phyloP scores from a whole-genome alignment of 83 land plant genomes.

The Picea abies region DNA sequence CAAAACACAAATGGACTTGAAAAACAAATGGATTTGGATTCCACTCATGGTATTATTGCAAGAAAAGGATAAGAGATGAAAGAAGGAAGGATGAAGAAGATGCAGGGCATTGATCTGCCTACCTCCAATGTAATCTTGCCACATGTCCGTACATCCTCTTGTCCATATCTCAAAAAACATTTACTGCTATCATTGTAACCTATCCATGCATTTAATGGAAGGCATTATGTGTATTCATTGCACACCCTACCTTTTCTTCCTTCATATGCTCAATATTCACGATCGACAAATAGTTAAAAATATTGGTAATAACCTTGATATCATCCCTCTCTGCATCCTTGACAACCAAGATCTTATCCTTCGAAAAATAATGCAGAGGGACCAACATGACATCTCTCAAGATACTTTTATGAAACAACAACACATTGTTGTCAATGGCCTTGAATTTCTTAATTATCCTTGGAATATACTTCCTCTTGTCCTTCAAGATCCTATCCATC shows the following conservation, averaged over 20 bases:
- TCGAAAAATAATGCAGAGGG: slow-evolving; percentile 88
- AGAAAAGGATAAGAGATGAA: no score
- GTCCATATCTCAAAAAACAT: no score
- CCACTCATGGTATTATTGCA: no score
- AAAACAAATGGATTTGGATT: no score
- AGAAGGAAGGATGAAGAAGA: no score
- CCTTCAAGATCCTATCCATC: slow-evolving; percentile 48
- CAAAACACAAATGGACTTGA: no score
- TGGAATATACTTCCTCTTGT: slow-evolving; percentile 78
- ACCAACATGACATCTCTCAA: slow-evolving; percentile 90
- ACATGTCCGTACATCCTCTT: no score
- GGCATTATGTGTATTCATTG: slow-evolving; percentile 7
- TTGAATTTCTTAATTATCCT: slow-evolving; percentile 52
- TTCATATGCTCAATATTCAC: slow-evolving; percentile 94
- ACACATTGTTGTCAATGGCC: slow-evolving; percentile 49
- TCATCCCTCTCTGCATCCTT: slow-evolving; percentile 97
- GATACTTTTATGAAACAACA: slow-evolving; percentile 49
- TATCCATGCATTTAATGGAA: no score
- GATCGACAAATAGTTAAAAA: slow-evolving; percentile 87
- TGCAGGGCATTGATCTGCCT: no score
- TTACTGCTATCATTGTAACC: no score
- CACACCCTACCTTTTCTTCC: slow-evolving; percentile 90
- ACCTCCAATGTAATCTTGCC: no score
- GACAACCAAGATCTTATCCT: slow-evolving; percentile 89
- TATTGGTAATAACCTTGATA: slow-evolving; percentile 92